Conservation (phyloP, 352 stramenopile genomes). For the Phytopythium chamaehyphon region DNA sequence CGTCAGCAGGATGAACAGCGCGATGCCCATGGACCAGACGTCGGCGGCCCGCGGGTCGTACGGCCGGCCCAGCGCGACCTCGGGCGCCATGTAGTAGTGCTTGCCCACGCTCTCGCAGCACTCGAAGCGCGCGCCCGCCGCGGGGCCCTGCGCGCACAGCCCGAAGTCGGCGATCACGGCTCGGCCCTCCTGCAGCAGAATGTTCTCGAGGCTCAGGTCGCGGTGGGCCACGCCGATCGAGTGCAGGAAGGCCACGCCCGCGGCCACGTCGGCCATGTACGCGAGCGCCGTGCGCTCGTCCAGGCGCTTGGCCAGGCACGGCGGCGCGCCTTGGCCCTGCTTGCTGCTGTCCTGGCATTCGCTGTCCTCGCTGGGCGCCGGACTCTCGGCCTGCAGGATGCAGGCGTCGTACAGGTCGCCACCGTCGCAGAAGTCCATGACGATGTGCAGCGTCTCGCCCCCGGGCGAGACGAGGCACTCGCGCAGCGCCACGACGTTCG, state of each 20-base stretch:
- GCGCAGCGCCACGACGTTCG: constrained; percentile 70
- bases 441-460: constrained; percentile 49
- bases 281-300: constrained; percentile 37
- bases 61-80: constrained; percentile 73
- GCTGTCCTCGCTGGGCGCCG: constrained; percentile 1
- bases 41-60: constrained; percentile 94
- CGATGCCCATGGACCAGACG: constrained; percentile 91
- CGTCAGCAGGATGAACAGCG: constrained; percentile 94
- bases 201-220: constrained; percentile 97
- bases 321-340: neutral
- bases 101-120: constrained; percentile 84
- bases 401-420: constrained; percentile 70
- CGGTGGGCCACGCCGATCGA: constrained; percentile 82
- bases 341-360: constrained; percentile 5
- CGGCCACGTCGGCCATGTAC: constrained; percentile 70
- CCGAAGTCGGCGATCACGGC: constrained; percentile 73
- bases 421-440: constrained; percentile 76
- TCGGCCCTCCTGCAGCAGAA: constrained; percentile 77
- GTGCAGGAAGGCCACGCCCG: constrained; percentile 63
- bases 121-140: constrained; percentile 40
- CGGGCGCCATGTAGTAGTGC: constrained; percentile 97
- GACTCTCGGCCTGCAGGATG: constrained; percentile 28
- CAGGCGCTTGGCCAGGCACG: constrained; percentile 19
- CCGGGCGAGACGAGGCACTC: constrained; percentile 57
- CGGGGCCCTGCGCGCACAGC: constrained; percentile 54